Base-by-base conservation (phyloP, 495 filamentous ascomycete species). In the Chaetomium tenue region DNA sequence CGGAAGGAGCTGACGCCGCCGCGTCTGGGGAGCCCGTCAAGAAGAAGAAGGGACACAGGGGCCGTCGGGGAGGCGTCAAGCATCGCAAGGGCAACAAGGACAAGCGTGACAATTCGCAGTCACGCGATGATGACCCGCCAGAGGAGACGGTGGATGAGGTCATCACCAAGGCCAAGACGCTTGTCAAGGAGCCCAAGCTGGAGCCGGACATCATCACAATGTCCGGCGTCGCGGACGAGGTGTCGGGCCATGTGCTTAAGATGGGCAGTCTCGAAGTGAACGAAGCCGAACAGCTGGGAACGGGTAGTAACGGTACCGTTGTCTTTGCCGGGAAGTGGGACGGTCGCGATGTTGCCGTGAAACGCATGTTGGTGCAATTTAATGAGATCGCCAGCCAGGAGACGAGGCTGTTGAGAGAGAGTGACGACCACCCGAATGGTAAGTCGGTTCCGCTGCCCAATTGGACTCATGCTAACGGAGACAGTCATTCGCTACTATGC, bases 321-420 rank as follows among this genome's bases (percentile, higher is more conserved):
- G 91, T 96, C 9, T 93, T 90, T 72, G 84, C 86, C 18, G 91
- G 91, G n/a, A 87, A 83, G 25, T 96, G 92, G 71, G 91, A 96
- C 70, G 92, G 93, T 23, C 88, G 92, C 66, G 89, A 91, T 51
- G 95, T 98, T 22, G 94, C 94, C 2, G 92, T 98, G 39, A 98
- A 98, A 79, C 86, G 94, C 25, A 98, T 98, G 92, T 81, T 97
- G 55, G 89, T 91, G 46, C 89, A 94, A 63, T 96, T 96, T 73
- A 96, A 90, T 74, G 94, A 97, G 60, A 92, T 98, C 68, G 95
- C 95, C 13, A 90, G 90, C 23, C 93, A 97, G 64, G 94, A 98
- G 72, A 93, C 96, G 2, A 87, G 90, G 50, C 77, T 97, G 18
- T 77, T 98, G 39, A 86, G 94, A 64, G 91, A 97, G 70, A 96